Conservation (phyloP, 2,329 filamentous ascomycete genomes). For the Botrytis aclada region DNA sequence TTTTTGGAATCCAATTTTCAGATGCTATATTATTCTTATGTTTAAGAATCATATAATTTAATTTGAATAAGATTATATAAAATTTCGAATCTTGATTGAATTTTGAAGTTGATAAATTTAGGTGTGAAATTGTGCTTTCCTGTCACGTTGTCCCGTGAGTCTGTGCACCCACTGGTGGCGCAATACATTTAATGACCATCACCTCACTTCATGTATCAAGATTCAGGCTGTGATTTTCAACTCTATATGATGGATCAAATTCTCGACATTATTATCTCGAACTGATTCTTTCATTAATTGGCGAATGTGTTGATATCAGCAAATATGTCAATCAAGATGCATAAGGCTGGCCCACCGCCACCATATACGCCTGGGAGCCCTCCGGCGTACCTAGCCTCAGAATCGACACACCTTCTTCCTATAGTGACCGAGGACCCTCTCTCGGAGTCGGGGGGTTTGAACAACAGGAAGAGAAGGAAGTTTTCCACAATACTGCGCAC, state of each 20-base stretch:
- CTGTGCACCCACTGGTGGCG: too few relatives aligned
- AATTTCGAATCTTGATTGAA: too few relatives aligned
- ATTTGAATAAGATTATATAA: too few relatives aligned
- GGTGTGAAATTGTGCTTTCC: too few relatives aligned
- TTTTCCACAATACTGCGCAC: not conserved
- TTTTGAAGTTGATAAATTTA: too few relatives aligned
- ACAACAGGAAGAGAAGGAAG: not conserved
- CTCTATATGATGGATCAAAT: not conserved
- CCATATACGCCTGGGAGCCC: not conserved
- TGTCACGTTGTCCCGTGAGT: too few relatives aligned
- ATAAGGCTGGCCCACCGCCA: not conserved
- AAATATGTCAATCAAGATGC: not conserved
- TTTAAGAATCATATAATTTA: too few relatives aligned
- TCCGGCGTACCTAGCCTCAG: not conserved
- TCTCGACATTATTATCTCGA: not conserved
- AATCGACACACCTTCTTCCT: not conserved
- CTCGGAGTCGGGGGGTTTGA: accelerated
- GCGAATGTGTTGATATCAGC: not conserved
- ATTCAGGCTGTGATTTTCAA: not conserved
- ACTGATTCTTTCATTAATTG: not conserved
- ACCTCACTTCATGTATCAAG: not conserved
- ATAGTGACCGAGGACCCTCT: not conserved
- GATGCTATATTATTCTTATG: too few relatives aligned
- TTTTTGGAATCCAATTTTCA: too few relatives aligned
- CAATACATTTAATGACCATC: not conserved